A percentile compares a stretch with the other conserved stretches of the same genome.
phyloP scores from a whole-genome alignment of 805 yeast genomes.

The Candida ovalis region DNA sequence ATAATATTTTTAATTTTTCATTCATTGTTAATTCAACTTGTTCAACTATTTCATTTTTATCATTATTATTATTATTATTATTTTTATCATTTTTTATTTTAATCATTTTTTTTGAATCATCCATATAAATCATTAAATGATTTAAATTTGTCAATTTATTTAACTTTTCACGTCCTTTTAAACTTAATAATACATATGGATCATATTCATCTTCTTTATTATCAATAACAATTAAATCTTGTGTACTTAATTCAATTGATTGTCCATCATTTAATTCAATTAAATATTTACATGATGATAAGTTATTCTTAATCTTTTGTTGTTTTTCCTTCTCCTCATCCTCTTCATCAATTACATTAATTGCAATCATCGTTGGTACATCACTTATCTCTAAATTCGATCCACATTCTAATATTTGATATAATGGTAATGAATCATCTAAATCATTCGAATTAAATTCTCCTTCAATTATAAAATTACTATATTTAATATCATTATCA shows the following conservation, averaged over 20 bases:
- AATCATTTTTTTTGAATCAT: background rate
- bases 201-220: conserved; percentile 22
- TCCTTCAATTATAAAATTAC: conserved; percentile 15
- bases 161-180: conserved; percentile 34
- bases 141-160: conserved; percentile 3
- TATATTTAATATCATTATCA: conserved; percentile 5
- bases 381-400: conserved; percentile 11
- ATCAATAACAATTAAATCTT: conserved; percentile 41
- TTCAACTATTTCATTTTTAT: background rate
- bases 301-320: background rate
- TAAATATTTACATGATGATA: background rate
- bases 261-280: background rate
- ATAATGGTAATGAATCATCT: conserved; percentile 13
- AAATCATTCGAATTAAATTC: conserved; percentile 12
- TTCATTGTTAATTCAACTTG: background rate
- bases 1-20: background rate
- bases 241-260: conserved; percentile 13
- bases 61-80: background rate
- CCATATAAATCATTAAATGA: background rate
- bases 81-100: background rate
- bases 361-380: conserved; percentile 18
- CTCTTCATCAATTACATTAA: background rate
- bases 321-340: background rate
- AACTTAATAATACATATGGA: conserved; percentile 38
- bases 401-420: conserved; percentile 15